Base-by-base conservation (phyloP, 2,329 filamentous ascomycete genomes). In the Rutstroemia sp. region DNA sequence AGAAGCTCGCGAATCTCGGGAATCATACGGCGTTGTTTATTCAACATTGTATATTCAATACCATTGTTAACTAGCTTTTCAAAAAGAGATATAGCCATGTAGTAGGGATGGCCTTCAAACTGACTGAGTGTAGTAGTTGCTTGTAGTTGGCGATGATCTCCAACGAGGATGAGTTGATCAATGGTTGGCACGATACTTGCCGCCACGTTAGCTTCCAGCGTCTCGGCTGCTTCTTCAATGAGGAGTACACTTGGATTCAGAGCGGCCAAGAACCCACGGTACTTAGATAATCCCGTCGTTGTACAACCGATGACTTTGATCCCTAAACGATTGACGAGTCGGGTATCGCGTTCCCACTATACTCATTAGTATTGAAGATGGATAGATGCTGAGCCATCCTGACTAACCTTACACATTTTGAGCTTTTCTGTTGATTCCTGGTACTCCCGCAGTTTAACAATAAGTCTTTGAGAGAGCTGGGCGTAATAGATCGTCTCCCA, bases 161-260 rank as follows among this genome's bases (percentile, higher is more conserved):
- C 86, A 1, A 89, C 82, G 1, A 87, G 73, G 53, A 87, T 81
- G 34, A 87, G 72, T 58, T 88, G 84, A 62, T 88, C 73, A 2
- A 88, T 64, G 3, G 79, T 79, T 21, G 83, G 77, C 37, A 87
- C 68, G 66, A 83, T 85, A 12, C 80, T 78, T 5, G 76, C 80
- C 8, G 78, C 73, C 46, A 87, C 74, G 1, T 80, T 81, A 4
- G 73, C 76, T 63, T 80, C 78, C 4, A 78, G 54, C 4, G 68
- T 70, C 65, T 88, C 84, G 0, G 84, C 86, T 4, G 86, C 86
- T 70, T 89, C 86, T 73, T 89, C 86, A 49, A 89, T 81, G 21
- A 89, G 68, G 0, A 87, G 75, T 3, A 83, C 73, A 48, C 75
- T 79, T 1, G 85, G 83, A n/a, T 78, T 75, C 3, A 88, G 63